Evolutionary conservation across 192 early-diverging fungal genomes (phyloP).

Genomic region (Coemansia sp.): DNA sequence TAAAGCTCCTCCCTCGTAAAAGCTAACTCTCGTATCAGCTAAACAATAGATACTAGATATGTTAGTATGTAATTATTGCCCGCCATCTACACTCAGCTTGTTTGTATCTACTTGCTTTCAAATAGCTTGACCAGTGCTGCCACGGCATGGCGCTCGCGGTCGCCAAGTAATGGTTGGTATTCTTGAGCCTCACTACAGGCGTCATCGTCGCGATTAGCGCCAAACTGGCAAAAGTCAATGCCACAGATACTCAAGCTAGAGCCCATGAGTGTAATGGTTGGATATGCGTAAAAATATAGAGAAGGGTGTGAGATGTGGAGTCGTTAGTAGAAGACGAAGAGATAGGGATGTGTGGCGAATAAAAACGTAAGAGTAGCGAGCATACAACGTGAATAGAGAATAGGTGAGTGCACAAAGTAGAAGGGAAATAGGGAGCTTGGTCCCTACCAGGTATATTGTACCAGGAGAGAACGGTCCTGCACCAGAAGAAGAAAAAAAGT

Average conservation of each 20-base stretch:
- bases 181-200: slow-evolving; percentile 6
- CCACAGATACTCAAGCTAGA: not conserved
- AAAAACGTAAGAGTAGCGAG: not conserved
- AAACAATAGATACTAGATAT: not conserved
- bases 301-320: not conserved
- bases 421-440: not conserved
- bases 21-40: slow-evolving; percentile 42
- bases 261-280: not conserved
- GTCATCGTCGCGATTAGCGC: not conserved
- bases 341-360: not conserved
- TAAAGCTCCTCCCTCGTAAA: slow-evolving; percentile 78
- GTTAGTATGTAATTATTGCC: not conserved
- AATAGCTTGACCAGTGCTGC: slow-evolving; percentile 40
- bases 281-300: not conserved
- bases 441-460: not conserved
- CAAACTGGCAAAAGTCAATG: not conserved
- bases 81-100: not conserved
- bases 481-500: not conserved
- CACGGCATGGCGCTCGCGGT: slow-evolving; percentile 38
- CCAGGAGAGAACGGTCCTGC: not conserved
- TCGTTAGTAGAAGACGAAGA: not conserved
- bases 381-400: not conserved
- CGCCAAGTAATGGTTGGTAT: slow-evolving; percentile 28
- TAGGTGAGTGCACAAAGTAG: not conserved
- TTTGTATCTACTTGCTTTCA: slow-evolving; percentile 15